Base-by-base conservation (phyloP, 495 filamentous ascomycete genomes). In the Achaetomiella virescens region DNA sequence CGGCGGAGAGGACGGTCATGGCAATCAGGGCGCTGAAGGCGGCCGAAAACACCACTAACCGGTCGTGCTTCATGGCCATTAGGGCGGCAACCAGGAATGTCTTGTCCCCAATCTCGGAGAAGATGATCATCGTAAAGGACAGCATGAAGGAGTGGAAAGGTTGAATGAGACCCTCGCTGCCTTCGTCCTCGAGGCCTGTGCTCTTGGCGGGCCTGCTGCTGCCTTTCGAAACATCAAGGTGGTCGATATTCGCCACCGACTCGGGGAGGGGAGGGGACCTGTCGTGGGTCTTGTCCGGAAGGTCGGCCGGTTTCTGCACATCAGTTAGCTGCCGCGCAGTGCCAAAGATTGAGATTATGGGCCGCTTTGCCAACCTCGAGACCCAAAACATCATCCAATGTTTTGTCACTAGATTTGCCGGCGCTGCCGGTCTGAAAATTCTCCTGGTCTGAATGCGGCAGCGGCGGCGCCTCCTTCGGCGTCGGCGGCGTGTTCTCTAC, bases 31-130 rank as follows among this genome's bases (percentile, higher is more conserved):
- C 95, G 57, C 83, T 78, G 62, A 97, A 90, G n/a, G 93, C 93
- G 6, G 93, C 90, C 8, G 88, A 84, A 74, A 97, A 98, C 40
- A 98, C 95, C 12, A 96, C 78, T 51, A 97, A 70, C 31, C 92
- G 89, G 41, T 93, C 87, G 66, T 98, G 91, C 61, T 96, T 90
- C 93, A 98, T 98, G 2, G 93, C 93, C 93, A 98, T 98, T 20
- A 98, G 79, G 22, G 93, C 93, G 14, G 93, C 93, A 41, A 98
- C 90, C 38, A 98, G 79, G 74, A 98, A 98, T 0, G 93, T 98
- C 71, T 98, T 98, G 81, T 98, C 93, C 55, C 93, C 93, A 67
- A 98, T 84, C 68, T 98, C 93, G 58, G 93, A 97, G 62, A 97
- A 88, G 52, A 97, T 78, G 58, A 98, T 98, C 93, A 97, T 97